A percentile compares a stretch with the other conserved stretches of the same genome.
Conservation (phyloP, 768 basidiomycete genomes). For the Leucocoprinus leucothites region DNA sequence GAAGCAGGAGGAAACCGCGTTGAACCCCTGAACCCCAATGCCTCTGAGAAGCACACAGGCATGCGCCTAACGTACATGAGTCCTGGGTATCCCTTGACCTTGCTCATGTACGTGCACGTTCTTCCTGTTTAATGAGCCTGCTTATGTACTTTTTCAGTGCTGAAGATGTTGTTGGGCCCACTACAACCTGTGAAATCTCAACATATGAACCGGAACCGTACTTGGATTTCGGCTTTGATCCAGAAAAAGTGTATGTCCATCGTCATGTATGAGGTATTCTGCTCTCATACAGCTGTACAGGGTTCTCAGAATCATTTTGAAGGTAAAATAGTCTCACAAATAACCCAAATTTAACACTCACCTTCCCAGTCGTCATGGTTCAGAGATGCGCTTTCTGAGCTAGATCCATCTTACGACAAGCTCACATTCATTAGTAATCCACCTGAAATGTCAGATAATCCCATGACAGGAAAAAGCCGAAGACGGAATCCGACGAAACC, state of each 20-base stretch:
- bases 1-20: constrained; percentile 41
- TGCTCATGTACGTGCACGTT: constrained; percentile 63
- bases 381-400: constrained; percentile 85
- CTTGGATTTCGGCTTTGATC: constrained; percentile 77
- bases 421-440: constrained; percentile 83
- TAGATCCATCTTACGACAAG: constrained; percentile 85
- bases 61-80: constrained; percentile 86
- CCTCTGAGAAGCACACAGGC: constrained; percentile 66
- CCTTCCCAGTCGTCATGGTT: constrained; percentile 78
- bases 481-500: constrained; percentile 38
- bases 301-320: constrained; percentile 80
- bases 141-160: constrained; percentile 37
- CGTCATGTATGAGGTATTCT: background rate
- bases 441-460: constrained; percentile 26
- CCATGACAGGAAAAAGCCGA: constrained; percentile 18
- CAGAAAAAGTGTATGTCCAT: constrained; percentile 50
- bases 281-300: constrained; percentile 29
- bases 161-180: constrained; percentile 78
- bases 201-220: constrained; percentile 84
- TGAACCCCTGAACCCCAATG: constrained; percentile 49
- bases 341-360: background rate
- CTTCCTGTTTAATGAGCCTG: constrained; percentile 1
- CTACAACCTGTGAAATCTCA: constrained; percentile 82
- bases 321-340: constrained; percentile 39
- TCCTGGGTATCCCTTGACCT: constrained; percentile 69